Percentiles rank a stretch among this genome's conserved stretches.
Evolutionary conservation across 164 flowering plant species (phyloP).

Genomic region (Kingdonia uniflora): DNA sequence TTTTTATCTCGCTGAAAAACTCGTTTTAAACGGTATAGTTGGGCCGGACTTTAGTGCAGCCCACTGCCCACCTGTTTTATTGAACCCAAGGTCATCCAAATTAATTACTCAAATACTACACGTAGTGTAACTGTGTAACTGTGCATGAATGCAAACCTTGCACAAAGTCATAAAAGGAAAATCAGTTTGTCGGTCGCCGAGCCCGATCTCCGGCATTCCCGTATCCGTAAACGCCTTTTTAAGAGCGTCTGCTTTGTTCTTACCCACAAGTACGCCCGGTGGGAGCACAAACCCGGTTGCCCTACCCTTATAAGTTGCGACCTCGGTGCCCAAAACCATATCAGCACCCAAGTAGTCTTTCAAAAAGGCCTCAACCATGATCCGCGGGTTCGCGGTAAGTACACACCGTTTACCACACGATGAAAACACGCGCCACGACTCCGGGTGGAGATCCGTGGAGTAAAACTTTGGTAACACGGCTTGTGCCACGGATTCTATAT

Average conservation of each 20-base stretch:
- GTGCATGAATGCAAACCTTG: not conserved
- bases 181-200: conserved; percentile 3
- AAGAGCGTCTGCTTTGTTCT: conserved; percentile 1
- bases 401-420: conserved; percentile 23
- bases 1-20: too few relatives aligned
- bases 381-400: conserved; percentile 34
- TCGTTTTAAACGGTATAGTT: too few relatives aligned
- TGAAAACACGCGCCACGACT: conserved; percentile 30
- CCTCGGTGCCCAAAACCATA: conserved; percentile 31
- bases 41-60: too few relatives aligned
- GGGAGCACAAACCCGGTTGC: conserved; percentile 2
- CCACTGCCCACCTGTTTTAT: too few relatives aligned
- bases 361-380: conserved; percentile 58
- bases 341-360: conserved; percentile 43
- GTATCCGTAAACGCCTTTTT: not conserved
- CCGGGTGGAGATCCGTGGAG: conserved; percentile 37
- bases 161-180: conserved; percentile 1
- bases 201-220: not conserved
- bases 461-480: conserved; percentile 61
- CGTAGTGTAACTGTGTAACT: too few relatives aligned
- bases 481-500: conserved; percentile 26
- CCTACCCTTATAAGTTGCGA: conserved; percentile 19
- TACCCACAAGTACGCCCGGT: conserved; percentile 10
- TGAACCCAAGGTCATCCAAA: too few relatives aligned
- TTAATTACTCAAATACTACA: too few relatives aligned